A percentile compares a stretch with the other conserved stretches of the same genome.
phyloP scores from a whole-genome alignment of 192 early-diverging fungal genomes.

The Coemansia sp. region DNA sequence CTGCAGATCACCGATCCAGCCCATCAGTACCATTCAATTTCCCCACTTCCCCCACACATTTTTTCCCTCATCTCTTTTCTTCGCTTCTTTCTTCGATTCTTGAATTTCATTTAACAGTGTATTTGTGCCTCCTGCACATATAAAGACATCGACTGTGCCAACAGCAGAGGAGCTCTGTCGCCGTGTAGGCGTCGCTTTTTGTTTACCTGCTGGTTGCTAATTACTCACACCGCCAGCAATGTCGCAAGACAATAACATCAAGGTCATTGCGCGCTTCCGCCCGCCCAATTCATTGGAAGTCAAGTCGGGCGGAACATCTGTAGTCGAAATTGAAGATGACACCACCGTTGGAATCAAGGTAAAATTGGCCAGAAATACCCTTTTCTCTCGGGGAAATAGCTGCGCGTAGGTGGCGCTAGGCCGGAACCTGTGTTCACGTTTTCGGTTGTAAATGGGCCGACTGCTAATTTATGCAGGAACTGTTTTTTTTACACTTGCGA shows the following conservation, averaged over 20 bases:
- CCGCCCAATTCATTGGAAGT: conserved; percentile 93
- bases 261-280: conserved; percentile 96
- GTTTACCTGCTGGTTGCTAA: not conserved
- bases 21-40: not conserved
- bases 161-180: not conserved
- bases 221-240: conserved; percentile 29
- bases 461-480: conserved; percentile 1
- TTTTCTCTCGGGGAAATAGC: not conserved
- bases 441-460: not conserved
- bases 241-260: conserved; percentile 83
- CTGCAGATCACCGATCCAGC: not conserved
- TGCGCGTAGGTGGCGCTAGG: not conserved
- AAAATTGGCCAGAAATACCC: conserved; percentile 3
- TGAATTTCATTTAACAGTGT: not conserved
- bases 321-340: conserved; percentile 74
- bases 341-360: conserved; percentile 58
- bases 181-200: conserved; percentile 5
- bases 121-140: not conserved
- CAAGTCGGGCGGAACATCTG: conserved; percentile 85
- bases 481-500: not conserved
- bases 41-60: not conserved
- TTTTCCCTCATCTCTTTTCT: conserved; percentile 1
- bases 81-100: conserved; percentile 6
- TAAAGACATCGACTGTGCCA: not conserved
- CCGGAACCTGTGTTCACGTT: not conserved